These are phyloP conservation scores for Kalmusia sp. DNA, from an alignment of 2,329 filamentous ascomycete species.

Conservation along the genomic window DNA sequence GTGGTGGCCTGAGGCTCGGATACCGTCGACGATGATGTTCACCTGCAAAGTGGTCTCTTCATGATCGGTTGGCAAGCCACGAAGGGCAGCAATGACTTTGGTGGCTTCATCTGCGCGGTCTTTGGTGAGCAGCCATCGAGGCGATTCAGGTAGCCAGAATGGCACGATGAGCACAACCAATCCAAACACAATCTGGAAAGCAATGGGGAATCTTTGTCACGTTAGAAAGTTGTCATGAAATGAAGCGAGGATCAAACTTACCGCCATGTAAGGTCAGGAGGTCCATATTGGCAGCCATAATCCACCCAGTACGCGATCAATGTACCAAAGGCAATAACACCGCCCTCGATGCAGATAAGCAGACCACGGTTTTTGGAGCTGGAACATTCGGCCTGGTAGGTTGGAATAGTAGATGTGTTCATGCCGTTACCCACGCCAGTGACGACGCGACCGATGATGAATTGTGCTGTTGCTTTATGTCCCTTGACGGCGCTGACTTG, in stretches of 20 bases:
- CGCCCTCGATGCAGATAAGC: conserved; percentile 66
- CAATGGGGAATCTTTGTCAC: conserved; percentile 53
- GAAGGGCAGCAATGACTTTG: conserved; percentile 59
- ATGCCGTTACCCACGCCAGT: conserved; percentile 64
- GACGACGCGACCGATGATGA: conserved; percentile 60
- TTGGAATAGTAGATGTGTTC: conserved; percentile 63
- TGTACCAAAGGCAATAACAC: conserved; percentile 59
- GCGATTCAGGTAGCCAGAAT: conserved; percentile 68
- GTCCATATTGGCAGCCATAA: conserved; percentile 43
- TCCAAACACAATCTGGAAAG: conserved; percentile 60
- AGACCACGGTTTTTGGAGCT: conserved; percentile 65
- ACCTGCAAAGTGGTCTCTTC: conserved; percentile 66
- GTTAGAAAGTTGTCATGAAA: not conserved
- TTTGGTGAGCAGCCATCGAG: conserved; percentile 70
- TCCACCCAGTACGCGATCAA: conserved; percentile 59
- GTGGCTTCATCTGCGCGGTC: conserved; percentile 68
- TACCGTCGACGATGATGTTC: conserved; percentile 70
- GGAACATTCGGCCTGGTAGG: conserved; percentile 62
- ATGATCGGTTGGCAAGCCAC: conserved; percentile 57
- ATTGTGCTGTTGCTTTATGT: conserved; percentile 52
- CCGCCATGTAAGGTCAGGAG: conserved; percentile 51
- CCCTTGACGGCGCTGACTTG: conserved; percentile 46
- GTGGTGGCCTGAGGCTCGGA: conserved; percentile 50
- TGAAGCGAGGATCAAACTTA: too few species aligned
- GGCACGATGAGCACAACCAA: conserved; percentile 63